Base-by-base conservation (phyloP, 1,139 yeast genomes). In the Lodderomyces parapsilosis region DNA sequence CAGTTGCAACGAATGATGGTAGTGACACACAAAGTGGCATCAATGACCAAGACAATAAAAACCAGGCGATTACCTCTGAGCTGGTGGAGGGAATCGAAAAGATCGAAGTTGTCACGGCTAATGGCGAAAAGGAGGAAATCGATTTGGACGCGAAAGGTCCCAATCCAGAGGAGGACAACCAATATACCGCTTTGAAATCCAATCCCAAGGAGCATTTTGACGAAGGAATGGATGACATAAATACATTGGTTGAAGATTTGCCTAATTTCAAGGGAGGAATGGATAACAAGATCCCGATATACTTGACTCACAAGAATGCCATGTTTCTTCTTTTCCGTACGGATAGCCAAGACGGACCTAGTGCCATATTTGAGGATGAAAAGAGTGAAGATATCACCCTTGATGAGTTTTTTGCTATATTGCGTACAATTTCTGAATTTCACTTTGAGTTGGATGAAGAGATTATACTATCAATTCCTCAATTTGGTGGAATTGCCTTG, bases 391-490 rank as follows among this genome's bases (percentile, higher is more conserved):
- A 51, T 2, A 41, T 47, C 15, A 49, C 65, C 1, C 49, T 68
- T 10, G 61, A 55, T 23, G 60, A 57, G 18, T 55, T 68, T 20
- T 66, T 67, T 46, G 55, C 50, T 2, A 44, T 54, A 11, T 51
- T 68, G 15, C 50, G 74, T 41, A 45, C 62, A 63, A 43, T 63
- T 57, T 24, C 67, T 60, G 43, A 54, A 54, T 19, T 68, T 62
- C 20, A 51, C 62, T 62, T 67, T 35, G 49, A 57, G 6, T 53
- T 54, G 4, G 55, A 58, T 10, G 63, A 65, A 35, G 78, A 68
- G 45, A 53, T 68, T 40, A 57, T 57, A 2, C 48, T 75, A 18
- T 53, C 50, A 8, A 54, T 73, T 14, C 65, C 66, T 0, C 71
- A 69, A 49, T 51, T 75, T 35, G 56, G 53, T 10, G 52, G 55